Evolutionary conservation across 1,284 basidiomycete species (phyloP), one percentile per base, ranked within the genome.

Genomic region (Naganishia sp.): DNA sequence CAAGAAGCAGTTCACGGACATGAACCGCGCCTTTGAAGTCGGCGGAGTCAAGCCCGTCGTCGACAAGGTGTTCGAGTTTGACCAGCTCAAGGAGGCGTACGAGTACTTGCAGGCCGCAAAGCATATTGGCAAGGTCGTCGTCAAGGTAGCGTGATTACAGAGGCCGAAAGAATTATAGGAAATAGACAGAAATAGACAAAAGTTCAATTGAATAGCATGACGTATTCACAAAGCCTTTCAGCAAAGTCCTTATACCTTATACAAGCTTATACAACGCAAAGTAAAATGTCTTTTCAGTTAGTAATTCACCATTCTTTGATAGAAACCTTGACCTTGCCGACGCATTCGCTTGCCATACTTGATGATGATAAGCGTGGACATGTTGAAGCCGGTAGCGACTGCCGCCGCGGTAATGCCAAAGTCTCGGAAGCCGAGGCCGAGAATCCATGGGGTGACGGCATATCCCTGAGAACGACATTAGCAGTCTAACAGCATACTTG

Each of bases 21-120:
- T 79, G 72, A 75, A 74, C 68, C 67, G 72, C 11, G 75, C 77
- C 21, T 64, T 81, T 45, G 76, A 79, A 64, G 68, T 71, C 15
- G 74, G 75, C 55, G 71, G 75, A 45, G 76, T 81, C 62, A 72
- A 75, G 52, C 81, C 80, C 0, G 70, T 81, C 55, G 76, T 82
- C 41, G 81, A 80, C 74, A 80, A 79, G 72, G 75, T 80, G 17
- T 82, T 81, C 70, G 68, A 71, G 47, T 81, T 81, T 63, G 75
- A 79, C 7, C 67, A 81, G 46, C 71, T 79, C 21, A 64, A 70
- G 52, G 74, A 78, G 60, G 81, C 81, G 2, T 82, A 81, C 68
- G 71, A 72, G 31, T 80, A 81, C 72, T 62, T 79, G 64, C 70
- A 71, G 39, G 69, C 71, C 2, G 76, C 73, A 1, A 74, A 71